phyloP scores from a whole-genome alignment of 2,329 filamentous ascomycete species.

The Beauveria pseudobassiana region DNA sequence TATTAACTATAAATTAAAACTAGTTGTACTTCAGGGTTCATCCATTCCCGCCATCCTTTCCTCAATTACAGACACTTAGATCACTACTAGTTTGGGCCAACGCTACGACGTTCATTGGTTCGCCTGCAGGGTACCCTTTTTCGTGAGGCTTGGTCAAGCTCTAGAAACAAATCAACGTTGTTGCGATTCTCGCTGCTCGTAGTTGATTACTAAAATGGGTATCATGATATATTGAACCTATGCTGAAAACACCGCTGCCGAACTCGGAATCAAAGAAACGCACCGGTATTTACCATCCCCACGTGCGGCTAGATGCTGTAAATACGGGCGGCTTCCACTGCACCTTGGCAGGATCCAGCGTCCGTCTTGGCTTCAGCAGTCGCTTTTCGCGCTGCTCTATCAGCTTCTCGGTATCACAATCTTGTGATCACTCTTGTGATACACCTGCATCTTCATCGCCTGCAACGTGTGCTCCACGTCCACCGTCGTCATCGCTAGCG shows the following conservation, averaged over 20 bases:
- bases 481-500: constrained; percentile 90
- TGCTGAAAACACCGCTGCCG: neutral
- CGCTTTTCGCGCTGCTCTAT: constrained; percentile 73
- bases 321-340: constrained; percentile 97
- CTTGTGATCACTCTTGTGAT: constrained; percentile 94
- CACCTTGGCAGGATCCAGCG: constrained; percentile 70
- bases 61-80: neutral
- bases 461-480: constrained; percentile 94
- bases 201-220: neutral
- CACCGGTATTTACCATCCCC: constrained; percentile 69
- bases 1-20: no score
- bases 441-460: constrained; percentile 89
- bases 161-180: neutral
- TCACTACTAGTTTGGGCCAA: neutral
- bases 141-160: neutral
- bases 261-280: neutral
- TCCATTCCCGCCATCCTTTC: neutral
- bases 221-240: neutral
- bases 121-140: neutral
- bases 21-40: no score
- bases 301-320: constrained; percentile 79
- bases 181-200: neutral
- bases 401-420: constrained; percentile 81
- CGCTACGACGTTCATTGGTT: neutral
- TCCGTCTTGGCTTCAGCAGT: constrained; percentile 66